phyloP scores from a whole-genome alignment of 169 alveolate species.

The Sarcocystis neurona region DNA sequence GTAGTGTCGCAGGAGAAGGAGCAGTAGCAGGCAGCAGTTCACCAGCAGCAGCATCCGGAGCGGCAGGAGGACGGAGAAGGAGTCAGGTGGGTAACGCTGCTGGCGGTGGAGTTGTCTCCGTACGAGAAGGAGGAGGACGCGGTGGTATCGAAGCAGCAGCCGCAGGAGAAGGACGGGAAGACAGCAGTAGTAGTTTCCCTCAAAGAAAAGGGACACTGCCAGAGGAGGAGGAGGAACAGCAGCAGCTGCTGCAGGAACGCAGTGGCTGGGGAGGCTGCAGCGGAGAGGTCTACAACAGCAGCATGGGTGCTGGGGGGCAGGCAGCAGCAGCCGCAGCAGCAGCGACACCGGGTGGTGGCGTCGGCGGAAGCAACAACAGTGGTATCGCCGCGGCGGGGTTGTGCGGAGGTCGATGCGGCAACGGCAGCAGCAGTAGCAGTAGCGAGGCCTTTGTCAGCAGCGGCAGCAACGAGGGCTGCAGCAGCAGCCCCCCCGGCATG shows the following conservation, averaged over 20 bases:
- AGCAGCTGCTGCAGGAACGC: background rate
- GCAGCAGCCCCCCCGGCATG: background rate
- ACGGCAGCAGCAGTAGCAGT: background rate
- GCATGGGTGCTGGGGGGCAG: background rate
- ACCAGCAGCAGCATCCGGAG: conserved; percentile 30
- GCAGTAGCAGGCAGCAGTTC: conserved; percentile 1
- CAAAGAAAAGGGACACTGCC: no score
- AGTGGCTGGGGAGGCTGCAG: background rate
- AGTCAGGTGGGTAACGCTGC: background rate
- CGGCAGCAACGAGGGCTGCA: background rate
- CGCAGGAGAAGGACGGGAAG: background rate
- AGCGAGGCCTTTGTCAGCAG: background rate
- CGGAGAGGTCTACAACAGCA: conserved; percentile 13
- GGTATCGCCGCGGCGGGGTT: no score
- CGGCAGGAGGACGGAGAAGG: conserved; percentile 28
- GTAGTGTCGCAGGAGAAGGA: background rate
- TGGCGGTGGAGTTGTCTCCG: background rate
- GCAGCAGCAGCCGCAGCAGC: background rate
- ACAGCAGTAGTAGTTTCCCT: conserved; percentile 18
- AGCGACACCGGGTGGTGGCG: no score
- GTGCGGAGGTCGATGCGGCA: background rate
- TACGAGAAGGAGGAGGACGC: background rate
- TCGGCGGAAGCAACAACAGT: no score
- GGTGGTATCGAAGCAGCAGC: background rate
- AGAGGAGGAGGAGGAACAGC: background rate